Base-by-base conservation (phyloP, 352 stramenopile species). In the Sclerospora graminicola region DNA sequence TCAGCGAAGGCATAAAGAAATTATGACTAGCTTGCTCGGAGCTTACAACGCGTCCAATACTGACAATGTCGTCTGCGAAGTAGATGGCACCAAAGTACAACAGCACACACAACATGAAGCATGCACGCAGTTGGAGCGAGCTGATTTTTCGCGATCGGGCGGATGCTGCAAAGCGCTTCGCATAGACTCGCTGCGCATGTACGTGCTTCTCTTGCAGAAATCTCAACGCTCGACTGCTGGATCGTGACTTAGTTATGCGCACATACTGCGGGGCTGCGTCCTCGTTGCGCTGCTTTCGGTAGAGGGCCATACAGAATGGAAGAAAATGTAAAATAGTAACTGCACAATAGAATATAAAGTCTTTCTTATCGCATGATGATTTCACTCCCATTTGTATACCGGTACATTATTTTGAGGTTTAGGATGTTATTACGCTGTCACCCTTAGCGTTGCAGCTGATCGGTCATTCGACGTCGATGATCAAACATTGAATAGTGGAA, bases 51-150 rank as follows among this genome's bases (percentile, higher is more conserved):
- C 43, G 45, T 3, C 57, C 61, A 23, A 67, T 44, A 15, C 47
- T 53, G 5, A 60, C 58, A 33, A 80, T 74, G 24, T 72, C 52
- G 45, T 77, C 60, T 16, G 68, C 68, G 42, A 80, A 80, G 51
- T 65, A 69, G 41, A 80, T 69, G 19, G 60, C 57, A 0, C 45
- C 52, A 8, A 74, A 71, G 42, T 80, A 80, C 18, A 80, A 15
- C 27, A 68, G 42, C 33, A 80, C 61, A 34, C 68, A 80, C n/a
- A 76, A 36, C 27, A 65, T 11, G 29, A 80, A 80, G 49, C 69
- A 80, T 29, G 54, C 32, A n/a, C 68, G 64, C 23, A 80, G 41
- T 38, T 80, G 68, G 32, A 66, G 48, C 14, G 60, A 69, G 39
- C 60, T 63, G 44, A 69, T 69, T 34, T 69, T 66, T 15, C 51